Percentiles rank a stretch among this genome's conserved stretches.
phyloP scores from a whole-genome alignment of 768 basidiomycete genomes.

The Tricholoma bakamatsutake region DNA sequence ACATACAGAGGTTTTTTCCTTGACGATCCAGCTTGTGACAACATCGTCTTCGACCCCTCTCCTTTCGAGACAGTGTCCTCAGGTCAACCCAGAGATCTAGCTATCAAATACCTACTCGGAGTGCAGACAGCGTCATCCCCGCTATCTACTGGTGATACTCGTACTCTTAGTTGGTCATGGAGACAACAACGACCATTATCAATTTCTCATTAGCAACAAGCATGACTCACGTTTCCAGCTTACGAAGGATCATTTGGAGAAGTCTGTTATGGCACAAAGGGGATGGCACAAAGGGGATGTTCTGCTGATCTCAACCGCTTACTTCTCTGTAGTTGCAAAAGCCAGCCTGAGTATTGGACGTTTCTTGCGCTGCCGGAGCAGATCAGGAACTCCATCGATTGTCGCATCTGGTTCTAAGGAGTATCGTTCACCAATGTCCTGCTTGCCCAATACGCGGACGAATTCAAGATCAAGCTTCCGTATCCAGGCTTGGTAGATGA shows the following conservation, averaged over 20 bases:
- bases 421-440: neutral
- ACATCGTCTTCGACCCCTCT: neutral
- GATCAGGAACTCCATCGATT: neutral
- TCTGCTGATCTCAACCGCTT: neutral
- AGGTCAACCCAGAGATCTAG: neutral
- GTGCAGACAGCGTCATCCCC: neutral
- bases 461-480: neutral
- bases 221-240: neutral
- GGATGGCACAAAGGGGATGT: too few relatives aligned
- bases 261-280: neutral
- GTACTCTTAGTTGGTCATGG: neutral
- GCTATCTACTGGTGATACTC: neutral
- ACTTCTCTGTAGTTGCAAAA: neutral
- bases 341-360: neutral
- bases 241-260: neutral
- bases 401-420: neutral
- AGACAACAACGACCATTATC: neutral
- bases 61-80: neutral
- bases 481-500: neutral
- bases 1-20: neutral
- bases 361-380: neutral
- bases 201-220: neutral
- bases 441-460: neutral
- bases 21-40: neutral
- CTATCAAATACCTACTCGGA: neutral